Evolutionary conservation across 2,329 filamentous ascomycete genomes (phyloP), one percentile per base, ranked within the genome.

Genomic region (Penicillium sp.): DNA sequence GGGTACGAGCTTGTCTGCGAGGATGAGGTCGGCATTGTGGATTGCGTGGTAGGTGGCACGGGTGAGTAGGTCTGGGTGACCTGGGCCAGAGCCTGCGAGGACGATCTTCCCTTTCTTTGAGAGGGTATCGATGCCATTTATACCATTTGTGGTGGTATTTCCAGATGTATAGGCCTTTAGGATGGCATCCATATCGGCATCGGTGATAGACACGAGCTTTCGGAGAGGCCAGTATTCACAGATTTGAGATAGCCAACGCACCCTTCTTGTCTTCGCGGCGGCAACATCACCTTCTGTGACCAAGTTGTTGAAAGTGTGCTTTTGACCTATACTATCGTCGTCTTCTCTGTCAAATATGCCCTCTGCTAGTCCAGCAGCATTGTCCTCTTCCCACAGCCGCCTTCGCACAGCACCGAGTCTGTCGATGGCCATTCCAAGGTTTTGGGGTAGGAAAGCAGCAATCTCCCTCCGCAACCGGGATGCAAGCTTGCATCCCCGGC

Each of bases 221-320:
- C 86, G 87, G 26, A 99, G 80, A 1, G 94, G 92, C 94, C 94
- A 99, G 76, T 99, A 99, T 78, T 99, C 94, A 80, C 94, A 99
- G 50, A 99, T 91, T 71, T 99, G 94, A 19, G 89, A 85, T 1
- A 99, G 80, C 94, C 94, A 99, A 55, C 94, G 84, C 80, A 96
- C 92, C 49, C 94, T 84, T 57, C 93, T 82, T 22, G 84, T 91
- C 69, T 91, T 91, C 16, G 86, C 84, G 3, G 87, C 87, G 57
- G 89, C 87, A 0, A 83, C 76, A 67, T 94, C 90, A 42, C 87
- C 85, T 44, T 90, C 87, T 0, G 71, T 84, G 7, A 97, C 82
- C 4, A 99, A 80, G 58, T 83, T 86, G 73, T 99, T 99, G 74
- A 99, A 97, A 0, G 82, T 83, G 1, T 92, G 85, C 16, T 83